These are phyloP conservation scores for Cornus florida DNA, from an alignment of 148 eudicot genomes.

Conservation along the genomic window DNA sequence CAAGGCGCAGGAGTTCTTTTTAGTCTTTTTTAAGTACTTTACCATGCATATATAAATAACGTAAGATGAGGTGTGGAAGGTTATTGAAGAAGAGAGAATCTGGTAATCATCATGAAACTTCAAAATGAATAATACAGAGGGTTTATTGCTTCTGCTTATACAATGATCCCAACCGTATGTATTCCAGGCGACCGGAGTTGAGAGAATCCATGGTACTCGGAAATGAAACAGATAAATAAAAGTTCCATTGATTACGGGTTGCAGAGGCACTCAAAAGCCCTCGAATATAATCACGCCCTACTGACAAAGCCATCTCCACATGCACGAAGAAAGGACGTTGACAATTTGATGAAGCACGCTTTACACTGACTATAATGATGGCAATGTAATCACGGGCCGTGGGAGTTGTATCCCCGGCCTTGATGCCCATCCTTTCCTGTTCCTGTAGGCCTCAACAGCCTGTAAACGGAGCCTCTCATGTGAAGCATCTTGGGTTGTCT, in stretches of 20 bases:
- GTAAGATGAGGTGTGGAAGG: background rate
- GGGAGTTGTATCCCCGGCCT: constrained; percentile 74
- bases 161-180: background rate
- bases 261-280: background rate
- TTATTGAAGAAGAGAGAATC: background rate
- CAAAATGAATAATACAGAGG: background rate
- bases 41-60: background rate
- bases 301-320: background rate
- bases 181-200: background rate
- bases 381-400: constrained; percentile 25
- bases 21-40: background rate
- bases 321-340: background rate
- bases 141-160: background rate
- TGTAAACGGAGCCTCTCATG: constrained; percentile 75
- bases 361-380: constrained; percentile 5
- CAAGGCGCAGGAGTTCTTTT: no score
- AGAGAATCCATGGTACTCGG: background rate
- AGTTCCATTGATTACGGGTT: background rate
- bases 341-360: background rate
- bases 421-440: constrained; percentile 65
- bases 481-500: constrained; percentile 57
- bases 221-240: background rate
- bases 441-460: constrained; percentile 79
- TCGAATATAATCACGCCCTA: background rate
- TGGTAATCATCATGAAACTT: background rate